Evolutionary conservation across 1,284 basidiomycete species (phyloP).

Genomic region (Neonothopanus nambi): DNA sequence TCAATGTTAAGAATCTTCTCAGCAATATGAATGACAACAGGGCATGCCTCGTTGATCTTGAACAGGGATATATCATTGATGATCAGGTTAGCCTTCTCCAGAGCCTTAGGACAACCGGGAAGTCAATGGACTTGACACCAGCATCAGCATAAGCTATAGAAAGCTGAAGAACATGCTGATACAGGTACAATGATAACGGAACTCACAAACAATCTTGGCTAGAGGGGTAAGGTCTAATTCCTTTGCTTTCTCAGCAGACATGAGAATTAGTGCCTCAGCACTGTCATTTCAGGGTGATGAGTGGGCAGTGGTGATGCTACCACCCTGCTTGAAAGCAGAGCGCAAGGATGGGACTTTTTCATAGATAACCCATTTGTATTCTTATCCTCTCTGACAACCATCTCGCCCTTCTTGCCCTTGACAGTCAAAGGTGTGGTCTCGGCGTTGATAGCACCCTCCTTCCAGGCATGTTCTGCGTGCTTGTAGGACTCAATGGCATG

Average conservation of each 20-base stretch:
- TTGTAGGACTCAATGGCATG: slow-evolving; percentile 95
- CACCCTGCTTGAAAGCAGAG: slow-evolving; percentile 88
- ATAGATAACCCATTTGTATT: slow-evolving; percentile 94
- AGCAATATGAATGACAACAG: slow-evolving; percentile 88
- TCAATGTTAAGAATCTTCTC: slow-evolving; percentile 88
- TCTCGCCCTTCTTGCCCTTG: slow-evolving; percentile 94
- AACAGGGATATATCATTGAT: slow-evolving; percentile 88
- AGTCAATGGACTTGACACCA: slow-evolving; percentile 95
- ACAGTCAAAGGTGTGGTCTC: slow-evolving; percentile 94
- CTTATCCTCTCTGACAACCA: slow-evolving; percentile 93
- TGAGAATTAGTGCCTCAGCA: slow-evolving; percentile 94
- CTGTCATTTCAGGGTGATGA: slow-evolving; percentile 96
- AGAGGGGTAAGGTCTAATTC: slow-evolving; percentile 88
- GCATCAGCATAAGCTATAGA: slow-evolving; percentile 96
- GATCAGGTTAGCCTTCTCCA: slow-evolving; percentile 85
- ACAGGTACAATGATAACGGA: slow-evolving; percentile 5
- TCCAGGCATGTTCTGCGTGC: slow-evolving; percentile 91
- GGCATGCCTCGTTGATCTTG: slow-evolving; percentile 99
- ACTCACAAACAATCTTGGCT: slow-evolving; percentile 86
- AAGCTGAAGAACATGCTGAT: slow-evolving; percentile 20
- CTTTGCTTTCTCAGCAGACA: slow-evolving; percentile 88
- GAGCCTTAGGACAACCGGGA: slow-evolving; percentile 93
- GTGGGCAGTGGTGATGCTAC: slow-evolving; percentile 94
- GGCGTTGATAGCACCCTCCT: slow-evolving; percentile 77
- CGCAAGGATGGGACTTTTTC: slow-evolving; percentile 88